Conservation (phyloP, 2,329 filamentous ascomycete genomes). For the Xylariaceae sp. region DNA sequence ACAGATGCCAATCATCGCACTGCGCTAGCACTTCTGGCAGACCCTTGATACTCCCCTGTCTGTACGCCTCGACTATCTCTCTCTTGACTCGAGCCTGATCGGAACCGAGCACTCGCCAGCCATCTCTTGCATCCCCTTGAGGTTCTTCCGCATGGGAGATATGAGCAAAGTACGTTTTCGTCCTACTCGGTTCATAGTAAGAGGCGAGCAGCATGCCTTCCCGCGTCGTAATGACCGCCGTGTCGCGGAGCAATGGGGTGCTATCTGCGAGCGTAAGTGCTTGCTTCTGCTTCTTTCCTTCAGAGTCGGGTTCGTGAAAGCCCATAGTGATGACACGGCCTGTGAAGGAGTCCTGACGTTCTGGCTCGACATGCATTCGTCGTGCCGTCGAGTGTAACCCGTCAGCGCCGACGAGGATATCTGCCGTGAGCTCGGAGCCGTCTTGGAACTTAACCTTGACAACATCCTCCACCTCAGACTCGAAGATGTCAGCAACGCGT, state of each 20-base stretch:
- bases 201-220: neutral
- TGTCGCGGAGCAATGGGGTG: neutral
- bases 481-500: neutral
- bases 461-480: neutral
- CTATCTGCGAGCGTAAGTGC: neutral
- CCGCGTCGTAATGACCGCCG: neutral
- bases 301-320: neutral
- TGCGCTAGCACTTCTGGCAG: neutral
- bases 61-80: neutral
- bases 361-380: neutral
- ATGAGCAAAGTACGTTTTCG: neutral
- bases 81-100: neutral
- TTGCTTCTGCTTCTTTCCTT: neutral
- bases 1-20: neutral
- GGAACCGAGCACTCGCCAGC: neutral
- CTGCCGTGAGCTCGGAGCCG: neutral
- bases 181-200: neutral
- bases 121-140: neutral
- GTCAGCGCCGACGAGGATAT: neutral
- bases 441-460: neutral
- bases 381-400: neutral
- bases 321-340: neutral
- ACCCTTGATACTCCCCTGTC: neutral
- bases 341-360: neutral
- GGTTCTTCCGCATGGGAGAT: neutral